A percentile compares a stretch with the other conserved stretches of the same genome.
phyloP scores from a whole-genome alignment of 2,329 filamentous ascomycete species.

The Colletotrichum sp. region DNA sequence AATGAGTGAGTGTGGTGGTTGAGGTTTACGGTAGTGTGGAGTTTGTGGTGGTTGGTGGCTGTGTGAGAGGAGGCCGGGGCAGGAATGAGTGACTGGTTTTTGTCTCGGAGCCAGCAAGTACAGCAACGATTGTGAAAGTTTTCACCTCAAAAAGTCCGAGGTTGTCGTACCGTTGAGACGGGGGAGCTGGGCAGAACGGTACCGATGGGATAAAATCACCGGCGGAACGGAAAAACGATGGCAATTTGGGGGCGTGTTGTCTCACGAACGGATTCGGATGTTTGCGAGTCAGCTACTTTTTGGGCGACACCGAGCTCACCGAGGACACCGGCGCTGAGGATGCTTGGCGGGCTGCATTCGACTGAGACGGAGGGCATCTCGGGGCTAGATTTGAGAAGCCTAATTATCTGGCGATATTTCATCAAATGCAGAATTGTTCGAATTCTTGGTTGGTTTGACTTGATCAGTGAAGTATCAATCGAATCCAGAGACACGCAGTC shows the following conservation, averaged over 20 bases:
- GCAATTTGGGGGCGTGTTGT: not conserved
- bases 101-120: too few relatives aligned
- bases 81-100: not conserved
- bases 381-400: not conserved
- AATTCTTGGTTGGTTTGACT: not conserved
- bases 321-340: not conserved
- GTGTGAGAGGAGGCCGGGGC: not conserved
- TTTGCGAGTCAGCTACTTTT: slow-evolving; percentile 6
- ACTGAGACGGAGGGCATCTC: not conserved
- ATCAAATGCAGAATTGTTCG: not conserved
- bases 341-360: not conserved
- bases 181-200: not conserved
- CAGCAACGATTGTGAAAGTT: not conserved
- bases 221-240: slow-evolving; percentile 21
- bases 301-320: not conserved
- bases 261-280: not conserved
- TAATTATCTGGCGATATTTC: not conserved
- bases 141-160: not conserved
- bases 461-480: too few relatives aligned
- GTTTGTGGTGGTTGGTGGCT: not conserved
- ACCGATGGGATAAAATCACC: not conserved
- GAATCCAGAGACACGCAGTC: too few relatives aligned
- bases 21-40: not conserved
- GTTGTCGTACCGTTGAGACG: not conserved
- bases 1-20: not conserved